Evolutionary conservation across 2,329 filamentous ascomycete species (phyloP), one percentile per base, ranked within the genome.

Genomic region (Thermothelomyces thermophilus): DNA sequence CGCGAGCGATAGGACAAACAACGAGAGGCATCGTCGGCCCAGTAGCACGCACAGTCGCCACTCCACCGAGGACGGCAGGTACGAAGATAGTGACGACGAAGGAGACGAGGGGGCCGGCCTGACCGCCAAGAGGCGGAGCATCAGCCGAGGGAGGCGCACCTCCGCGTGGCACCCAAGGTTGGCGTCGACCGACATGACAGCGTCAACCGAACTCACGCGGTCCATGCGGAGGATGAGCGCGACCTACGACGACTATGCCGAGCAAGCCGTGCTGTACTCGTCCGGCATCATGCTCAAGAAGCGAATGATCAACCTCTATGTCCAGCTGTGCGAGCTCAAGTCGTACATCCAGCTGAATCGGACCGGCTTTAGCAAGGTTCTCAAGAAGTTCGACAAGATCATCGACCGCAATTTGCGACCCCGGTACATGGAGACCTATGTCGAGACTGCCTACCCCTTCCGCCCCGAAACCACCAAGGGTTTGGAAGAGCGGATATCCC

Each of bases 371-470:
- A 82, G 84, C 62, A 98, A 98, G 70, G 90, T 95, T 0, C 72
- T 97, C 58, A 98, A 98, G 71, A 98, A 98, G 68, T 98, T 93
- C 63, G 93, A 98, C 75, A 98, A 98, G 74, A 97, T 87, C 50
- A 71, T 95, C 51, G 86, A 96, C 67, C 84, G 84, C 57, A 84
- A 84, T 60, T 73, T 97, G 48, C 90, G 91, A 58, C 73, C 79
- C 13, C 73, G 76, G 40, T 98, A 95, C 66, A 82, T 96, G 67
- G 76, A 80, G 49, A 71, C 80, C 28, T 75, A 79, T 31, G 89
- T 98, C 46, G 81, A 87, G 51, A 74, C 83, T 1, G 86, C 90
- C 0, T 87, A 93, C 60, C 86, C 90, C 1, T 98, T 98, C 70
- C 79, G 79, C 42, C 75, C 82, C 10, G 75, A 80, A 39, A 93